phyloP scores from a whole-genome alignment of 768 basidiomycete genomes.

The Boletus subcaerulescens region DNA sequence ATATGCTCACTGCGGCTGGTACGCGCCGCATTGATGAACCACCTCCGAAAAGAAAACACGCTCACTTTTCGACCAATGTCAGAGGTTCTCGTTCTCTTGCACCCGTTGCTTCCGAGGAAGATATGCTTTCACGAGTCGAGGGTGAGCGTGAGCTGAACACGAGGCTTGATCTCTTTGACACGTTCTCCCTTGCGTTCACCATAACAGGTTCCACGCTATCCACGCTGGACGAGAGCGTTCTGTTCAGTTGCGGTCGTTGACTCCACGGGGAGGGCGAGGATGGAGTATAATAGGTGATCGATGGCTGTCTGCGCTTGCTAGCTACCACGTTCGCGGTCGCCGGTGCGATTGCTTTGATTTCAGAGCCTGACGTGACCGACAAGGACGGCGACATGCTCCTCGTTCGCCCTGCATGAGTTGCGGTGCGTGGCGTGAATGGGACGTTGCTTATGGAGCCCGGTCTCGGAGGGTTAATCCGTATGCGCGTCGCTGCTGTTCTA shows the following conservation, averaged over 20 bases:
- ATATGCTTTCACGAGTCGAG: slow-evolving; percentile 19
- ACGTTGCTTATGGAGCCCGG: background rate
- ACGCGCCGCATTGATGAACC: background rate
- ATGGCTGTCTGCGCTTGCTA: slow-evolving; percentile 24
- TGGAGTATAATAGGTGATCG: slow-evolving; percentile 29
- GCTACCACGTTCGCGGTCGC: background rate
- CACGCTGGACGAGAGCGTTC: slow-evolving; percentile 1
- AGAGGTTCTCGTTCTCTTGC: slow-evolving; percentile 39
- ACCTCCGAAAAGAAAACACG: slow-evolving; percentile 6
- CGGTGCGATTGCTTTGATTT: background rate
- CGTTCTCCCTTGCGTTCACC: slow-evolving; percentile 8
- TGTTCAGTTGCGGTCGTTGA: slow-evolving; percentile 4
- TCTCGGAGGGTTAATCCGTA: slow-evolving; percentile 10
- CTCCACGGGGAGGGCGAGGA: slow-evolving; percentile 26
- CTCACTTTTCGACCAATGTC: slow-evolving; percentile 73
- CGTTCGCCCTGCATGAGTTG: background rate
- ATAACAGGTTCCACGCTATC: background rate
- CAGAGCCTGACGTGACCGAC: background rate
- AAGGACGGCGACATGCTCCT: slow-evolving; percentile 4
- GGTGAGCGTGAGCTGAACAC: slow-evolving; percentile 11
- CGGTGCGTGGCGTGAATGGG: background rate
- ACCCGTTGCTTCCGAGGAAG: slow-evolving; percentile 6
- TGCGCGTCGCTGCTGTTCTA: slow-evolving; percentile 5
- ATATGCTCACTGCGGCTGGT: background rate
- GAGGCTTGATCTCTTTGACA: slow-evolving; percentile 22